Conservation (phyloP, 805 yeast species). For the Sugiyamaella boreocaroliniensis region DNA sequence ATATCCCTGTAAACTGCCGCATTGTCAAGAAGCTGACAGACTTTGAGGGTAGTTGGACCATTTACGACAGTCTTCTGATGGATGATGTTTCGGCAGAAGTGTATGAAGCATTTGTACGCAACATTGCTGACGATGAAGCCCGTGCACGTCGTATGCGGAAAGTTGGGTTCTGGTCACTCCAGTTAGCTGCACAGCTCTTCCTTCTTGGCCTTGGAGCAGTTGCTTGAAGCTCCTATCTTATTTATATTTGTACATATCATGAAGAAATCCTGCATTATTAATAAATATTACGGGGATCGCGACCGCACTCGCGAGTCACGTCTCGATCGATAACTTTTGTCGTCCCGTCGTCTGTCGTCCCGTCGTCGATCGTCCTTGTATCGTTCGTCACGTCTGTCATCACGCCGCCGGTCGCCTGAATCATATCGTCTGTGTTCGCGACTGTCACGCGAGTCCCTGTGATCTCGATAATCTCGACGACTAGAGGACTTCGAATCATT, state of each 20-base stretch:
- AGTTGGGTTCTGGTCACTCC: slow-evolving; percentile 91
- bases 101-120: slow-evolving; percentile 81
- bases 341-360: neutral
- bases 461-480: neutral
- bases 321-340: neutral
- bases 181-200: slow-evolving; percentile 70
- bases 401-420: neutral
- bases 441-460: neutral
- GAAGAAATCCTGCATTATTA: slow-evolving; percentile 1
- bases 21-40: slow-evolving; percentile 73
- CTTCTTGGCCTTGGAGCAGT: slow-evolving; percentile 77
- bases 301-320: neutral
- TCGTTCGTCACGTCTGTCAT: neutral
- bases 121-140: slow-evolving; percentile 81
- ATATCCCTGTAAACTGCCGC: slow-evolving; percentile 78
- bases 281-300: neutral
- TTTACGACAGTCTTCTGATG: slow-evolving; percentile 85
- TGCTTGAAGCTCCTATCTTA: slow-evolving; percentile 31
- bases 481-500: neutral
- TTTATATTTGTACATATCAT: slow-evolving; percentile 1
- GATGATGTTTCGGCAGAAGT: slow-evolving; percentile 85
- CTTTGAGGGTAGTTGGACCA: slow-evolving; percentile 95
- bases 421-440: neutral
- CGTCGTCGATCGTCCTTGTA: neutral
- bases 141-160: slow-evolving; percentile 65